Percentiles rank a stretch among this genome's conserved stretches.
Evolutionary conservation across 768 basidiomycete species (phyloP).

Genomic region (Auriscalpium orientale): DNA sequence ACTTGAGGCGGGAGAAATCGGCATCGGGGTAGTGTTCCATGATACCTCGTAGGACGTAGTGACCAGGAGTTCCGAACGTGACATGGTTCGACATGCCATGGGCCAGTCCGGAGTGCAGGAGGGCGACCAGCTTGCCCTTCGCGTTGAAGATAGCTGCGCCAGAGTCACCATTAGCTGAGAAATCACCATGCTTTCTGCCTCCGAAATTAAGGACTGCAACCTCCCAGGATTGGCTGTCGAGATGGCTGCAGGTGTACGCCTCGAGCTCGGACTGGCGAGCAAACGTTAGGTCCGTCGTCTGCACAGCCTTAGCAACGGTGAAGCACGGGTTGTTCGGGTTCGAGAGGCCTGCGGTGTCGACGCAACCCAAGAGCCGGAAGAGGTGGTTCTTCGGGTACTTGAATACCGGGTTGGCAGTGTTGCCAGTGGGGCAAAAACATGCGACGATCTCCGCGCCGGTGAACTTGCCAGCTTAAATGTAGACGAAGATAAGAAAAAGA

Average conservation of each 20-base stretch:
- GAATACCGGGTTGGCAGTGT: no score
- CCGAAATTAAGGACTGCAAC: slow-evolving; percentile 24
- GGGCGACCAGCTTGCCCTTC: slow-evolving; percentile 10
- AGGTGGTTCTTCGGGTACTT: no score
- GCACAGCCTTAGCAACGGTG: no score
- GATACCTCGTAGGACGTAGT: slow-evolving; percentile 14
- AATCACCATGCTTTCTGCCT: slow-evolving; percentile 17
- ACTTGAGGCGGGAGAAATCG: background rate
- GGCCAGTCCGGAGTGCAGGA: slow-evolving; percentile 12
- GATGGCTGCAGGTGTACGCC: no score
- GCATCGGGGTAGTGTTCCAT: slow-evolving; percentile 5
- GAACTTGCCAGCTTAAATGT: no score
- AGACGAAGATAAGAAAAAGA: background rate
- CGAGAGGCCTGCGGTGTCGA: no score
- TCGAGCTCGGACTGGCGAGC: no score
- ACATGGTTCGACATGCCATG: slow-evolving; percentile 7
- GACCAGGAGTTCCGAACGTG: slow-evolving; percentile 11
- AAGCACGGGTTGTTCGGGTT: no score
- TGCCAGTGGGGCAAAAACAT: no score
- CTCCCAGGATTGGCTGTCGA: slow-evolving; percentile 9
- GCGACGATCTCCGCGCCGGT: no score
- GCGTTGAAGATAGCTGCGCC: slow-evolving; percentile 27
- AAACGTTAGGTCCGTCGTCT: no score
- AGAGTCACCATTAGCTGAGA: slow-evolving; percentile 29
- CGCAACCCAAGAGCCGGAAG: no score